Evolutionary conservation across 1,139 yeast genomes (phyloP).

Genomic region (Geotrichum reessii): DNA sequence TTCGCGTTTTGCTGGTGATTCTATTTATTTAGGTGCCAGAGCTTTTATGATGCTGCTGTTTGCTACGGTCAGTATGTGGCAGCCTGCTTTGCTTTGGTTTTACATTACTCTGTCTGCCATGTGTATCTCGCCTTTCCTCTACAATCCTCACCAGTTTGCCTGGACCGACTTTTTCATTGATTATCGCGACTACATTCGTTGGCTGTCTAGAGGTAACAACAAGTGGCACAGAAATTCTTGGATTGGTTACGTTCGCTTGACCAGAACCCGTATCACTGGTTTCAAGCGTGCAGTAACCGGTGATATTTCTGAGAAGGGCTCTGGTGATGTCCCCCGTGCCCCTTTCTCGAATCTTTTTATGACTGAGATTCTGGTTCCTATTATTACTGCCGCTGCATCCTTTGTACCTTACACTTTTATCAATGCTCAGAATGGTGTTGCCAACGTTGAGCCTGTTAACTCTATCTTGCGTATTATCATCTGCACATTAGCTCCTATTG

Average conservation of each 20-base stretch:
- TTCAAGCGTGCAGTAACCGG: constrained; percentile 86
- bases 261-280: constrained; percentile 97
- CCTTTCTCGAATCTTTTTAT: constrained; percentile 80
- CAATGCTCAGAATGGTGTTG: constrained; percentile 95
- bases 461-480: constrained; percentile 78
- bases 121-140: constrained; percentile 88
- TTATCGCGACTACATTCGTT: constrained; percentile 95
- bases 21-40: constrained; percentile 95
- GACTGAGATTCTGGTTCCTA: constrained; percentile 82
- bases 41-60: constrained; percentile 81
- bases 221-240: constrained; percentile 99
- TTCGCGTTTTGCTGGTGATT: constrained; percentile 95
- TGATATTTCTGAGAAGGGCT: constrained; percentile 85
- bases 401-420: constrained; percentile 88
- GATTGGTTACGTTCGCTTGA: constrained; percentile 94
- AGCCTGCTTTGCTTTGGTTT: constrained; percentile 95
- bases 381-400: constrained; percentile 82
- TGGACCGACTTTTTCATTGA: constrained; percentile 99
- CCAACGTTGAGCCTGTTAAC: constrained; percentile 55
- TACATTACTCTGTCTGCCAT: constrained; percentile 92
- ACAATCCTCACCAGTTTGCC: constrained; percentile 98
- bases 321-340: constrained; percentile 93
- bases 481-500: constrained; percentile 90
- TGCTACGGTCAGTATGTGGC: constrained; percentile 94
- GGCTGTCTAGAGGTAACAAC: constrained; percentile 98